A percentile compares a stretch with the other conserved stretches of the same genome.
These are phyloP conservation scores for Metschnikowia borealis DNA, from an alignment of 805 yeast genomes.

Conservation along the genomic window DNA sequence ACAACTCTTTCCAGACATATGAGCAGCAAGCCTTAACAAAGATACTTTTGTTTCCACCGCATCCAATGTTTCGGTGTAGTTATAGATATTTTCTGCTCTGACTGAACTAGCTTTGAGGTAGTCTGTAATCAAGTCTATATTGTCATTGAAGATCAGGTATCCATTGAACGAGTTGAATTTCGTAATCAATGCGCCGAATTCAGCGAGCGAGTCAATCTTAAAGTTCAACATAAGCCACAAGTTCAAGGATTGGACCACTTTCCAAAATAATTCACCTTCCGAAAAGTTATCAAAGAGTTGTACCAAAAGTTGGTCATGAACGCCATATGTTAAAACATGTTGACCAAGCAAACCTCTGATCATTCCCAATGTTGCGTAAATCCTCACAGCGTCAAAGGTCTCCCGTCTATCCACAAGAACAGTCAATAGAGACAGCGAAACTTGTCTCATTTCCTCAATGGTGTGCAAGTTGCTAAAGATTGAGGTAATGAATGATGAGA, in stretches of 20 bases:
- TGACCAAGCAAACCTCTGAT: slow-evolving; percentile 44
- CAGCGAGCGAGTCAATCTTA: slow-evolving; percentile 18
- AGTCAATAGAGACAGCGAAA: slow-evolving; percentile 31
- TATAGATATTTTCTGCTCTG: background rate
- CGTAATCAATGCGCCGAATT: slow-evolving; percentile 27
- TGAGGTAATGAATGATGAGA: slow-evolving; percentile 43
- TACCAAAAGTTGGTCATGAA: slow-evolving; percentile 23
- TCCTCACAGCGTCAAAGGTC: slow-evolving; percentile 67
- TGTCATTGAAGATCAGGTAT: slow-evolving; percentile 16
- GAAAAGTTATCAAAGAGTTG: slow-evolving; percentile 32
- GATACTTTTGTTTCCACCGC: slow-evolving; percentile 7
- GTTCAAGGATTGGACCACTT: slow-evolving; percentile 48
- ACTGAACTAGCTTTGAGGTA: slow-evolving; percentile 11
- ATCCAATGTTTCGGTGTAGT: background rate
- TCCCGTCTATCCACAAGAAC: slow-evolving; percentile 46
- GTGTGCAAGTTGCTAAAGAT: slow-evolving; percentile 28
- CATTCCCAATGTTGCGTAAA: slow-evolving; percentile 57
- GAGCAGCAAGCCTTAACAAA: slow-evolving; percentile 3
- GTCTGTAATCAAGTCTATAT: slow-evolving; percentile 18
- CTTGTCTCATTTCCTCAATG: slow-evolving; percentile 22
- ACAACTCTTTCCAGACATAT: background rate
- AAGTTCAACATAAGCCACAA: slow-evolving; percentile 43
- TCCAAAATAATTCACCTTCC: slow-evolving; percentile 54
- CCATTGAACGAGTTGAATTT: slow-evolving; percentile 42
- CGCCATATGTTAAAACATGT: slow-evolving; percentile 23